These are phyloP conservation scores for Botrytis pseudocinerea DNA, from an alignment of 2,329 filamentous ascomycete genomes.

Conservation along the genomic window DNA sequence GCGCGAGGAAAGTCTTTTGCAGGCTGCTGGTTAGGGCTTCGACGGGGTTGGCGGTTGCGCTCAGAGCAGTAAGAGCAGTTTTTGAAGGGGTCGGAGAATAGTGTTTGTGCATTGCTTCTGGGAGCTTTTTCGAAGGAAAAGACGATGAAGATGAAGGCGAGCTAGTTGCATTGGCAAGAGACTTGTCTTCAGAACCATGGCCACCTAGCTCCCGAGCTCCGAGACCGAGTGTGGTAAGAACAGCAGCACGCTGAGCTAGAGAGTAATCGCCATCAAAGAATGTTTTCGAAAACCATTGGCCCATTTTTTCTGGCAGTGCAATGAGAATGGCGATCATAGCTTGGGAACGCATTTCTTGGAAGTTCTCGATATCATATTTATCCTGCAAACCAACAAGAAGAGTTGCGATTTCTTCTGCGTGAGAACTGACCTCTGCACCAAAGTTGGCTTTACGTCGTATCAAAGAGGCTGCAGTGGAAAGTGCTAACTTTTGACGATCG, in stretches of 20 bases:
- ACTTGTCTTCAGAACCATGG: constrained; percentile 51
- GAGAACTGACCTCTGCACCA: constrained; percentile 82
- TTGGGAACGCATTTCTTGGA: constrained; percentile 73
- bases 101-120: constrained; percentile 69
- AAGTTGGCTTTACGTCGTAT: constrained; percentile 88
- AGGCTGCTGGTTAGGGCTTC: constrained; percentile 67
- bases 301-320: constrained; percentile 74
- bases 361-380: constrained; percentile 77
- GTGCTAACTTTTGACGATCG: constrained; percentile 77
- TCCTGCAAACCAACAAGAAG: constrained; percentile 80
- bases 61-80: not conserved
- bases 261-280: constrained; percentile 95
- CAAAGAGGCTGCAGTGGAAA: constrained; percentile 73
- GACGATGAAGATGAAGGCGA: constrained; percentile 40
- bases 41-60: constrained; percentile 45
- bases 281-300: constrained; percentile 77
- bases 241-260: constrained; percentile 75
- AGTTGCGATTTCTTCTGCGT: constrained; percentile 77
- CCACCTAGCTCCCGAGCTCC: constrained; percentile 83
- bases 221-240: constrained; percentile 80
- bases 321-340: constrained; percentile 80
- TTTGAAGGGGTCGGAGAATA: constrained; percentile 51
- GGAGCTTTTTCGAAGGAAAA: constrained; percentile 82
- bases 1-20: constrained; percentile 72
- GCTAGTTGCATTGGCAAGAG: constrained; percentile 38